Conservation (phyloP, 805 yeast species). For the Candida ascalaphidarum region DNA sequence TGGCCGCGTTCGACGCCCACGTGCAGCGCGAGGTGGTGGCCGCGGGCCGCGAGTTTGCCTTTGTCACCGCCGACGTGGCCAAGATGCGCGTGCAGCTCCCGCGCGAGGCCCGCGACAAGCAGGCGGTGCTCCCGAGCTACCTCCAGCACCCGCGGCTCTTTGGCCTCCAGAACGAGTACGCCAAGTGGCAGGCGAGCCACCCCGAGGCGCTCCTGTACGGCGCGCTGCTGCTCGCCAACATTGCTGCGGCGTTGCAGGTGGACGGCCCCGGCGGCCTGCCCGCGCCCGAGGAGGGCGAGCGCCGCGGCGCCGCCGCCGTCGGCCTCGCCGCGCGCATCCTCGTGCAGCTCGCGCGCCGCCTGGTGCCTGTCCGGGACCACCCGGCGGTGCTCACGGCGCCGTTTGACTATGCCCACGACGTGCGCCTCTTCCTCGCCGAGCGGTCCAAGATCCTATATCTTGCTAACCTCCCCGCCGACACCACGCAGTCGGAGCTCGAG, state of each 20-base stretch:
- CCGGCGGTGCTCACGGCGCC: conserved; percentile 59
- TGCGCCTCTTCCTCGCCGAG: conserved; percentile 57
- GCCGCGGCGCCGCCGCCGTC: conserved; percentile 39
- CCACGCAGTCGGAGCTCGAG: conserved; percentile 86
- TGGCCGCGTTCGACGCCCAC: conserved; percentile 42
- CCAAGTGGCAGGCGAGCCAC: conserved; percentile 56
- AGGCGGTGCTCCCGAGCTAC: conserved; percentile 62
- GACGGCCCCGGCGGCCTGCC: conserved; percentile 8
- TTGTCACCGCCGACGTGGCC: conserved; percentile 63
- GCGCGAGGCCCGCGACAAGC: conserved; percentile 73
- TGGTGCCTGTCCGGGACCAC: conserved; percentile 43
- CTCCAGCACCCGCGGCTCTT: conserved; percentile 69
- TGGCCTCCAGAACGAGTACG: conserved; percentile 67
- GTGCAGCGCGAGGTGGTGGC: conserved; percentile 36
- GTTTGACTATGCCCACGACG: conserved; percentile 69
- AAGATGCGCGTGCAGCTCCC: conserved; percentile 70
- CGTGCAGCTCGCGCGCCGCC: conserved; percentile 37
- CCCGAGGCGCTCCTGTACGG: conserved; percentile 40
- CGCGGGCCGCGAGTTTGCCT: conserved; percentile 44
- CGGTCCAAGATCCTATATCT: conserved; percentile 71
- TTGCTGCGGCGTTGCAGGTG: conserved; percentile 41
- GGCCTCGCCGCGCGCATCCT: conserved; percentile 37
- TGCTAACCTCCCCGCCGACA: conserved; percentile 75
- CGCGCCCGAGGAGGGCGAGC: conserved; percentile 9
- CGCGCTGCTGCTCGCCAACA: conserved; percentile 26